Conservation (phyloP, 805 yeast genomes). For the Starmerella riodocensis region DNA sequence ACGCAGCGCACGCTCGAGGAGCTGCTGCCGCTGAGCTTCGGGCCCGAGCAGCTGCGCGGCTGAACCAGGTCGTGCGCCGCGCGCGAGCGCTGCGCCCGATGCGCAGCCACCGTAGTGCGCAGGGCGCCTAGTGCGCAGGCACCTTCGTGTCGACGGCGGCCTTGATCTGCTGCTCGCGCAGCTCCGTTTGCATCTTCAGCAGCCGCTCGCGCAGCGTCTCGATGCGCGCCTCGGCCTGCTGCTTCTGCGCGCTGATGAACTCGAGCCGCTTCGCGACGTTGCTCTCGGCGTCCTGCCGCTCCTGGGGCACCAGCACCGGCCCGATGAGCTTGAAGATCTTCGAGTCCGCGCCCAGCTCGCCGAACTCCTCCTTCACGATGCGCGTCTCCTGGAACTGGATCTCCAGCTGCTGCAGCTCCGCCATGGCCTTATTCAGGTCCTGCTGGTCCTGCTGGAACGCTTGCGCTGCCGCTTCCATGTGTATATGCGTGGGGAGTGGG, state of each 20-base stretch:
- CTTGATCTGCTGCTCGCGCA: constrained; percentile 18
- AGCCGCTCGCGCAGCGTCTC: constrained; percentile 40
- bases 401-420: constrained; percentile 74
- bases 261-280: constrained; percentile 85
- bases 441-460: constrained; percentile 19
- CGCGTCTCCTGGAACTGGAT: constrained; percentile 89
- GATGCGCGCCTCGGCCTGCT: constrained; percentile 60
- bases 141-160: constrained; percentile 11
- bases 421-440: constrained; percentile 38
- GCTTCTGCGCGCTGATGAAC: constrained; percentile 68
- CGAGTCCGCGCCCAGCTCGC: constrained; percentile 47
- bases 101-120: too few species aligned
- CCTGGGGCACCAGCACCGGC: constrained; percentile 84
- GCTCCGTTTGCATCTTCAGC: constrained; percentile 31
- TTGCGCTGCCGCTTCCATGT: constrained; percentile 15
- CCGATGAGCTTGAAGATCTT: constrained; percentile 84
- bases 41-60: constrained; percentile 49
- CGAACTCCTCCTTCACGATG: constrained; percentile 76
- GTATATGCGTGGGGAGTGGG: too few species aligned
- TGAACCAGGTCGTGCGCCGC: neutral
- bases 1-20: constrained; percentile 42
- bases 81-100: too few species aligned
- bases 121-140: too few species aligned
- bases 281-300: constrained; percentile 60
- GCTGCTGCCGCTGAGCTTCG: constrained; percentile 72